Evolutionary conservation across 768 basidiomycete species (phyloP).

Genomic region (Leccinum longicurvipes): DNA sequence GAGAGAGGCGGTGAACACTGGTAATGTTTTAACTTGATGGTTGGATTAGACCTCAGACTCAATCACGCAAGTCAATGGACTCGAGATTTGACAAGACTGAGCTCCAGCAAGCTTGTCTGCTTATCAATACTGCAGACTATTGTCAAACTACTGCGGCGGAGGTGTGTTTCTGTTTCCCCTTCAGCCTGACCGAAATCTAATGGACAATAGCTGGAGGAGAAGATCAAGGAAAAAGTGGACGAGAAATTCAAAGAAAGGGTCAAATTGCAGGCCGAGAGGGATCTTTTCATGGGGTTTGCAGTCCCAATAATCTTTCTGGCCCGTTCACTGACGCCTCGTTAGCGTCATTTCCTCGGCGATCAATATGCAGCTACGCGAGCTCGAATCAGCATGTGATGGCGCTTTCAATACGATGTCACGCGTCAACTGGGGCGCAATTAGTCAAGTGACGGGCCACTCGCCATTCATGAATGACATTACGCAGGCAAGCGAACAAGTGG

Average conservation of each 20-base stretch:
- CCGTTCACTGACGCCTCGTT: not conserved
- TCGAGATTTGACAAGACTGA: conserved; percentile 72
- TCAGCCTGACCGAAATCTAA: not conserved
- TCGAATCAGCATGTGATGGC: conserved; percentile 81
- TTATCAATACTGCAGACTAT: conserved; percentile 97
- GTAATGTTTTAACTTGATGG: conserved; percentile 3
- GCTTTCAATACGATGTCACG: conserved; percentile 74
- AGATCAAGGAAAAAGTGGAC: conserved; percentile 78
- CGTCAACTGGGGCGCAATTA: conserved; percentile 72
- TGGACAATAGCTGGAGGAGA: conserved; percentile 76
- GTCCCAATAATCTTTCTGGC: not conserved
- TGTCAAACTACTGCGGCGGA: conserved; percentile 89
- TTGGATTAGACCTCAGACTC: conserved; percentile 37
- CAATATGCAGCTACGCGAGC: conserved; percentile 72
- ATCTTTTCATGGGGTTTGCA: conserved; percentile 81
- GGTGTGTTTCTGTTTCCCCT: conserved; percentile 38
- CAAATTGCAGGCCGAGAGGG: conserved; percentile 79
- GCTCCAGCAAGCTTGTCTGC: conserved; percentile 77
- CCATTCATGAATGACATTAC: conserved; percentile 77
- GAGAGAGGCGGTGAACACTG: conserved; percentile 2
- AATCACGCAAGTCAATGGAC: conserved; percentile 70
- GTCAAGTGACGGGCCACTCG: conserved; percentile 85
- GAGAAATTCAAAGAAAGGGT: conserved; percentile 75
- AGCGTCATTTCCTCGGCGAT: conserved; percentile 88
- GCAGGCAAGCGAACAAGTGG: conserved; percentile 68